Evolutionary conservation across 2,329 filamentous ascomycete genomes (phyloP).

Genomic region (Arachnopeziza araneosa): DNA sequence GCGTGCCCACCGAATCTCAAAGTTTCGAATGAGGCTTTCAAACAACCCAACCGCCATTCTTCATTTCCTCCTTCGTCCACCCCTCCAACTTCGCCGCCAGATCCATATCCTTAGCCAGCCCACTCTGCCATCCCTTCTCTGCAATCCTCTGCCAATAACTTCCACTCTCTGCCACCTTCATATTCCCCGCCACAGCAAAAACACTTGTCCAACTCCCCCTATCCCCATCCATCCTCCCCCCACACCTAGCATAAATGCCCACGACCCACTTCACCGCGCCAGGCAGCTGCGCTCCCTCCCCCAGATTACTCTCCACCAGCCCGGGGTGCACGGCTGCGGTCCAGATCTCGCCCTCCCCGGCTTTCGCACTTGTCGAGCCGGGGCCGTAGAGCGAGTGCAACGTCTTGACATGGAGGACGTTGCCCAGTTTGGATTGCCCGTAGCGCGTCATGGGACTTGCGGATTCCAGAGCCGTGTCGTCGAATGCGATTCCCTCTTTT

Average conservation of each 20-base stretch:
- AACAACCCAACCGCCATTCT: conserved; percentile 20
- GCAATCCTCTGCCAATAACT: conserved; percentile 10
- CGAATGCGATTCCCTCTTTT: conserved; percentile 19
- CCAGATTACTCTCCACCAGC: conserved; percentile 31
- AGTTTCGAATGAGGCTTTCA: neutral
- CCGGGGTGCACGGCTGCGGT: conserved; percentile 36
- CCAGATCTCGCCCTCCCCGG: conserved; percentile 35
- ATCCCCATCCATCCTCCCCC: conserved; percentile 5
- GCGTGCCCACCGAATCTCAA: no score
- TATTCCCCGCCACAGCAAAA: conserved; percentile 9
- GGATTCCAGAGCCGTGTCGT: conserved; percentile 27
- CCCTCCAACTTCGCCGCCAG: conserved; percentile 9
- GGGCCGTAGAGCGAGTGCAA: conserved; percentile 33
- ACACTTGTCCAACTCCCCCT: conserved; percentile 11
- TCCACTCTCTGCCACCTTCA: conserved; percentile 13
- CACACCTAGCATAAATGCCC: neutral
- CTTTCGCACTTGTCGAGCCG: conserved; percentile 24
- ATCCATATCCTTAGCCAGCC: conserved; percentile 1
- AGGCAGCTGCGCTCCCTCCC: neutral
- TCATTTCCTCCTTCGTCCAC: conserved; percentile 31
- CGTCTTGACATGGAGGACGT: conserved; percentile 37
- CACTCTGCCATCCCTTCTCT: conserved; percentile 2
- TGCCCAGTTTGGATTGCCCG: conserved; percentile 42
- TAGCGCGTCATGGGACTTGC: conserved; percentile 35
- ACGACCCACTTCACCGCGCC: neutral